A percentile compares a stretch with the other conserved stretches of the same genome.
phyloP scores from a whole-genome alignment of 176 grass and related monocot genomes.

The Oryza punctata region DNA sequence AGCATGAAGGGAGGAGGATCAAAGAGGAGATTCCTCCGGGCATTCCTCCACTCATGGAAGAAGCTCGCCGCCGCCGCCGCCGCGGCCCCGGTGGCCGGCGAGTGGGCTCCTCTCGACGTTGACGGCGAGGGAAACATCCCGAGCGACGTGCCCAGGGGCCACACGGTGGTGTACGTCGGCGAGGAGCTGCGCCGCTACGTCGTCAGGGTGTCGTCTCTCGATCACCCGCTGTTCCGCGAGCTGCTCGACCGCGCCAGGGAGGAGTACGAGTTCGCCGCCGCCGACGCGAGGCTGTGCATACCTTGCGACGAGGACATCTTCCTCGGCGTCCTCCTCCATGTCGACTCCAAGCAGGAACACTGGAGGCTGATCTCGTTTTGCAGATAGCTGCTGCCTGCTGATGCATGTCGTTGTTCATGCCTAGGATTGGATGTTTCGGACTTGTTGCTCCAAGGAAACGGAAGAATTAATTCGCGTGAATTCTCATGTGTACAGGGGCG shows the following conservation, averaged over 20 bases:
- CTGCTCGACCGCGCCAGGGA: conserved; percentile 70
- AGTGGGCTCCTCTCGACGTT: conserved; percentile 35
- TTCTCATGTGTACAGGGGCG: conserved; percentile 25
- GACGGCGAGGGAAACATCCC: conserved; percentile 41
- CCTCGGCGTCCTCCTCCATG: conserved; percentile 57
- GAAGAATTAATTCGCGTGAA: neutral
- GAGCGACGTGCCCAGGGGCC: conserved; percentile 74
- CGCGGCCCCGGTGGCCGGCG: conserved; percentile 20
- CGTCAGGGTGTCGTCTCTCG: conserved; percentile 65
- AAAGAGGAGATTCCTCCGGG: conserved; percentile 46
- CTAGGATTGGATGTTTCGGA: neutral
- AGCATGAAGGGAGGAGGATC: conserved; percentile 35
- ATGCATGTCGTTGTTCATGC: neutral
- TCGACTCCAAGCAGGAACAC: conserved; percentile 37
- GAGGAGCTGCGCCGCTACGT: conserved; percentile 63
- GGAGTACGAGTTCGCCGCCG: conserved; percentile 64
- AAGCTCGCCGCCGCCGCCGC: conserved; percentile 39
- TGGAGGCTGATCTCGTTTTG: conserved; percentile 16
- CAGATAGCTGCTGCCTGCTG: neutral
- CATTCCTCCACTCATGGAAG: conserved; percentile 58
- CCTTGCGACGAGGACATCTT: conserved; percentile 85
- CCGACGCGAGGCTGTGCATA: conserved; percentile 54
- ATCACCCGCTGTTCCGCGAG: conserved; percentile 80
- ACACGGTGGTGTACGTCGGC: conserved; percentile 93
- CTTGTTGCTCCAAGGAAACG: neutral